These are phyloP conservation scores for Wilcoxina mikolae DNA, from an alignment of 495 filamentous ascomycete genomes.

Conservation along the genomic window DNA sequence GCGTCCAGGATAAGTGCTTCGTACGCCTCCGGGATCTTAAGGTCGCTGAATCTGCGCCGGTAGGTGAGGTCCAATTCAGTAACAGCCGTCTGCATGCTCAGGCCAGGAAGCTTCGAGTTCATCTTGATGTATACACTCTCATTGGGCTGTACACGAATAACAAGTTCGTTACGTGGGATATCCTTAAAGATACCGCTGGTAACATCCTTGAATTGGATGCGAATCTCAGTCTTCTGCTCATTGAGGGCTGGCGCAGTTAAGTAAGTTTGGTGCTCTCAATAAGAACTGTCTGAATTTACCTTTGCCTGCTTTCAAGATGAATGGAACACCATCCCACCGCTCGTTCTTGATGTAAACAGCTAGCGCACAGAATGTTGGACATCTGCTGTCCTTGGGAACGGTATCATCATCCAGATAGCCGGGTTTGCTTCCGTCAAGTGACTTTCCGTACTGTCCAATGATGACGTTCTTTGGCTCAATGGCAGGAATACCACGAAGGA, in stretches of 20 bases:
- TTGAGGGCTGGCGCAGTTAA: conserved; percentile 59
- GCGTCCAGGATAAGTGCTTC: conserved; percentile 95
- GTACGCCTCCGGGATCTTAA: conserved; percentile 99
- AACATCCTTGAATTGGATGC: conserved; percentile 98
- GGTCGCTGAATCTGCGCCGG: conserved; percentile 92
- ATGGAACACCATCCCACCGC: conserved; percentile 97
- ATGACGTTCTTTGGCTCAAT: conserved; percentile 99
- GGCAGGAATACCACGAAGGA: conserved; percentile 79
- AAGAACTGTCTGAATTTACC: conserved; percentile 37
- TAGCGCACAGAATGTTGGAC: conserved; percentile 94
- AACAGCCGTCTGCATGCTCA: conserved; percentile 99
- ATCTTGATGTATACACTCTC: conserved; percentile 99
- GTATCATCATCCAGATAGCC: conserved; percentile 98
- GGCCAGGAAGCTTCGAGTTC: conserved; percentile 97
- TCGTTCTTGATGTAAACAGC: conserved; percentile 99
- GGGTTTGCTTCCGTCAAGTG: conserved; percentile 91
- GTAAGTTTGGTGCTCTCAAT: conserved; percentile 10
- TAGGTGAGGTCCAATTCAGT: conserved; percentile 98
- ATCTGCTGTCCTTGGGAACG: conserved; percentile 90
- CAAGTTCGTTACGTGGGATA: conserved; percentile 96
- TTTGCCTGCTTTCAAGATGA: conserved; percentile 99
- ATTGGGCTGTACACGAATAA: conserved; percentile 98
- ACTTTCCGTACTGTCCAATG: conserved; percentile 96
- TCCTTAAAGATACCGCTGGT: conserved; percentile 99
- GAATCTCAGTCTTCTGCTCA: conserved; percentile 99